Conservation (phyloP, 768 basidiomycete species). For the Agaricus blazei region DNA sequence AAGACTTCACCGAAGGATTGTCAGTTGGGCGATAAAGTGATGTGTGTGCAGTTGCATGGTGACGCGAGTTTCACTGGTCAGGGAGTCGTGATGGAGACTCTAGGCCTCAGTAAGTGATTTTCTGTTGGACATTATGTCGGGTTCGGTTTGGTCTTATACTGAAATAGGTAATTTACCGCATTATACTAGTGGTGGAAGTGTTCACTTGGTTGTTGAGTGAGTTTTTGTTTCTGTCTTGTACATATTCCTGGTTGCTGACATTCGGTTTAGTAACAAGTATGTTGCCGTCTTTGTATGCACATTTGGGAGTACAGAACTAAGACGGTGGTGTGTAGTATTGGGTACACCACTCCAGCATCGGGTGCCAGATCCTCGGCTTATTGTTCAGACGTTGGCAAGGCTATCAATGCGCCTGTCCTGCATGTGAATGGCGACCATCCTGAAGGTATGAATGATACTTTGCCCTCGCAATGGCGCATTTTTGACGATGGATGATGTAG, state of each 20-base stretch:
- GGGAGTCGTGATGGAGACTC: slow-evolving; percentile 83
- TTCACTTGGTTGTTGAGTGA: slow-evolving; percentile 89
- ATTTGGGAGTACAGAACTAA: not conserved
- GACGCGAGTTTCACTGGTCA: slow-evolving; percentile 92
- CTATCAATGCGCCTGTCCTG: slow-evolving; percentile 83
- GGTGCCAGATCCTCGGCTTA: slow-evolving; percentile 82
- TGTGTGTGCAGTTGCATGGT: slow-evolving; percentile 89
- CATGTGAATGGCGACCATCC: slow-evolving; percentile 93
- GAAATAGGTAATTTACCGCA: slow-evolving; percentile 77
- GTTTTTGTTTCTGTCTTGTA: slow-evolving; percentile 19
- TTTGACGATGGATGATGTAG: slow-evolving; percentile 26
- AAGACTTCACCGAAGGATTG: slow-evolving; percentile 55
- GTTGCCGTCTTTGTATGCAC: slow-evolving; percentile 9
- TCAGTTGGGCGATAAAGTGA: slow-evolving; percentile 61
- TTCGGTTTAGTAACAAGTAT: slow-evolving; percentile 50
- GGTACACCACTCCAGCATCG: slow-evolving; percentile 87
- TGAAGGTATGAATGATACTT: slow-evolving; percentile 47
- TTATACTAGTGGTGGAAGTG: slow-evolving; percentile 85
- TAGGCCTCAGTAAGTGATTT: slow-evolving; percentile 65
- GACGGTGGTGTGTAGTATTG: slow-evolving; percentile 52
- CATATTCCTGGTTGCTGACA: not conserved
- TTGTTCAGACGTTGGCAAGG: slow-evolving; percentile 85
- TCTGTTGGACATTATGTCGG: not conserved
- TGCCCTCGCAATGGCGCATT: not conserved
- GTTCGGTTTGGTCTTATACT: not conserved